Conservation (phyloP, 1,139 yeast genomes). For the Yamadazyma triangularis region DNA sequence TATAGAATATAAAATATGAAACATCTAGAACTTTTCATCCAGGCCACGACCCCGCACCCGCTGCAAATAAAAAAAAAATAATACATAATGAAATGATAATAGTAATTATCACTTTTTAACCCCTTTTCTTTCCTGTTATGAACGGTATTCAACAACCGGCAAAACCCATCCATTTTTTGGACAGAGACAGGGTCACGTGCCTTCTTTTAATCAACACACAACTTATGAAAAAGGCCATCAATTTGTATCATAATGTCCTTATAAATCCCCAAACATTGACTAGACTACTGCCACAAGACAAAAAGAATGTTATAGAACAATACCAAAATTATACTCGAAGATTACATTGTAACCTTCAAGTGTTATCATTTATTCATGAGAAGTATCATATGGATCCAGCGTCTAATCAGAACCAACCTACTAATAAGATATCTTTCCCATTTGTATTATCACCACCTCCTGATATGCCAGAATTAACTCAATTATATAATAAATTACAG, state of each 20-base stretch:
- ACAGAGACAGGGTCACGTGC: conserved; percentile 47
- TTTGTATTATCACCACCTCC: conserved; percentile 51
- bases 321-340: conserved; percentile 50
- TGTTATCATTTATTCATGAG: conserved; percentile 49
- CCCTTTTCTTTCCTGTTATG: not conserved
- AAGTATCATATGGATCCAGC: conserved; percentile 33
- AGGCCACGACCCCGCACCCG: no score
- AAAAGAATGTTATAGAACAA: conserved; percentile 37
- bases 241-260: conserved; percentile 31
- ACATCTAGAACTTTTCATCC: no score
- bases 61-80: not conserved
- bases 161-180: conserved; percentile 17
- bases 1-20: no score
- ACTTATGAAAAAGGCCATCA: conserved; percentile 45
- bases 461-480: conserved; percentile 51
- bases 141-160: conserved; percentile 4
- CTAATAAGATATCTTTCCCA: conserved; percentile 43
- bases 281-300: conserved; percentile 33
- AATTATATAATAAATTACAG: conserved; percentile 43
- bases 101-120: not conserved
- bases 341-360: conserved; percentile 51
- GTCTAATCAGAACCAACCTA: conserved; percentile 19
- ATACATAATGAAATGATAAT: not conserved
- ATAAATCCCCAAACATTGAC: conserved; percentile 33
- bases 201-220: conserved; percentile 50